These are phyloP conservation scores for Gnomoniopsis smithogilvyi DNA, from an alignment of 2,329 filamentous ascomycete genomes.

Conservation along the genomic window DNA sequence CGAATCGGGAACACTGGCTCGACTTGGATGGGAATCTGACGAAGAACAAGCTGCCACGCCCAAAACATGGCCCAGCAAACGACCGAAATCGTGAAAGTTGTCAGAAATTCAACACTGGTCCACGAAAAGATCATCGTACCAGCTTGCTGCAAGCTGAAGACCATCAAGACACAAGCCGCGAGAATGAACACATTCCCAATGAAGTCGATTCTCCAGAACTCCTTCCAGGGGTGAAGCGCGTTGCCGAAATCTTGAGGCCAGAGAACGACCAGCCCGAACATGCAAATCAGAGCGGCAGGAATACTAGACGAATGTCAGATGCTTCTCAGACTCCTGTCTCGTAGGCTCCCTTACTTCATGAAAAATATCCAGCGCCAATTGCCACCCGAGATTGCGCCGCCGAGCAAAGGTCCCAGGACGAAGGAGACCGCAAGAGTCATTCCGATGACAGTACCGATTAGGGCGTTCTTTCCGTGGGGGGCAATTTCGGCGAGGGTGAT, in stretches of 20 bases:
- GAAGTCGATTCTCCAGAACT: constrained; percentile 49
- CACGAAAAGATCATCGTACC: constrained; percentile 50
- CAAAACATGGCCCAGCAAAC: constrained; percentile 47
- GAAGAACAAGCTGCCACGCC: constrained; percentile 48
- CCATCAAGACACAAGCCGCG: constrained; percentile 48
- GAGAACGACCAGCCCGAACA: constrained; percentile 39
- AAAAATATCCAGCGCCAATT: constrained; percentile 61
- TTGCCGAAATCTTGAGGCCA: constrained; percentile 39
- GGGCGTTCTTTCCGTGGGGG: constrained; percentile 47
- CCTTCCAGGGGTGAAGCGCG: constrained; percentile 35
- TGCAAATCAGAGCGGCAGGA: constrained; percentile 18
- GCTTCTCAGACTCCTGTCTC: background rate
- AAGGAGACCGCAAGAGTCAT: constrained; percentile 55
- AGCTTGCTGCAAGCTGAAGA: constrained; percentile 56
- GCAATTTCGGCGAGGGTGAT: constrained; percentile 56
- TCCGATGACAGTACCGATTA: constrained; percentile 54
- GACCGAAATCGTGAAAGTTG: constrained; percentile 43
- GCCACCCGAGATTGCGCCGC: constrained; percentile 52
- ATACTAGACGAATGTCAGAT: constrained; percentile 16
- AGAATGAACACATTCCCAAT: constrained; percentile 49
- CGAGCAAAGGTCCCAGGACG: constrained; percentile 56
- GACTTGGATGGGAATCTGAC: constrained; percentile 34
- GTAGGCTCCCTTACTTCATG: constrained; percentile 47
- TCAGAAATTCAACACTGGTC: constrained; percentile 48
- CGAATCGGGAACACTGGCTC: constrained; percentile 55